Conservation (phyloP, 1,284 basidiomycete species). For the Volvariella volvacea region DNA sequence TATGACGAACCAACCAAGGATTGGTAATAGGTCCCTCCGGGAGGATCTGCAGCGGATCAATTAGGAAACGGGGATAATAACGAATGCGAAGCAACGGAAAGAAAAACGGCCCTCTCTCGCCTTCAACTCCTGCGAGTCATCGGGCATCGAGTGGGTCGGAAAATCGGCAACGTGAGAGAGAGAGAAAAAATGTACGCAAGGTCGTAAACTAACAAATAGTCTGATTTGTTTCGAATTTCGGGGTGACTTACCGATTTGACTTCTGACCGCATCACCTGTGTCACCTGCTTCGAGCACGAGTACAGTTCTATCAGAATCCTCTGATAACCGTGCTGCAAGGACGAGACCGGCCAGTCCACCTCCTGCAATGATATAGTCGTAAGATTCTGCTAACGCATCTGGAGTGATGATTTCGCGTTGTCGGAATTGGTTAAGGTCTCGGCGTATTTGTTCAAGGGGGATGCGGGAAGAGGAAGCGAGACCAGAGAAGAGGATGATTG, state of each 20-base stretch:
- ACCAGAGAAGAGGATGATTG: not conserved
- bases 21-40: slow-evolving; percentile 44
- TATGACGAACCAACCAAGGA: slow-evolving; percentile 44
- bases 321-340: slow-evolving; percentile 65
- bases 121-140: no score
- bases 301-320: slow-evolving; percentile 61
- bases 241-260: slow-evolving; percentile 25
- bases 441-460: slow-evolving; percentile 12
- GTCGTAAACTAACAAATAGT: no score
- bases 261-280: slow-evolving; percentile 33
- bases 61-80: no score
- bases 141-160: no score
- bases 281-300: slow-evolving; percentile 70
- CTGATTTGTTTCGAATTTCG: no score
- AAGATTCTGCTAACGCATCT: slow-evolving; percentile 30
- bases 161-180: no score
- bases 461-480: slow-evolving; percentile 9
- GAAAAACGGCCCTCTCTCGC: no score
- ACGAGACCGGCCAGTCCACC: slow-evolving; percentile 74
- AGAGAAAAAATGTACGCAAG: no score
- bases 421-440: slow-evolving; percentile 5
- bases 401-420: slow-evolving; percentile 32
- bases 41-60: slow-evolving; percentile 31
- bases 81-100: no score
- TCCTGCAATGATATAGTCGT: slow-evolving; percentile 54